A percentile compares a stretch with the other conserved stretches of the same genome.
Evolutionary conservation across 306 rosid genomes (phyloP).

Genomic region (Trichosanthes truncata): DNA sequence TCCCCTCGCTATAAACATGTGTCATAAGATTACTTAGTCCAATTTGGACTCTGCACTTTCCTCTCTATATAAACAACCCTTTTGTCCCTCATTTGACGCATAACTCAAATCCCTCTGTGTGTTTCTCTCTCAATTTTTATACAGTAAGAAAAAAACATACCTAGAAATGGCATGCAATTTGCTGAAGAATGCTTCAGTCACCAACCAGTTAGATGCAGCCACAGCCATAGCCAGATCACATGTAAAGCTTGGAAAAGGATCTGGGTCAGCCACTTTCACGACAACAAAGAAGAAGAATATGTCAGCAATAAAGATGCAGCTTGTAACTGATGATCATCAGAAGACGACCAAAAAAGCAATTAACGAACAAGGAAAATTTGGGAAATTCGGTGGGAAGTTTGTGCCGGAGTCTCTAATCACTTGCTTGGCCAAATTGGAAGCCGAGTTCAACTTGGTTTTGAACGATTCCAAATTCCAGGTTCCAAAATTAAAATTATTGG

Average conservation of each 20-base stretch:
- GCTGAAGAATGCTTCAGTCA: neutral
- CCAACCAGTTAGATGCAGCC: neutral
- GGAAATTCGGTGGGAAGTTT: conserved; percentile 59
- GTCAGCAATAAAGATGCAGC: neutral
- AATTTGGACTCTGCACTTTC: neutral
- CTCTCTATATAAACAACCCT: neutral
- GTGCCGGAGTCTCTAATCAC: conserved; percentile 48
- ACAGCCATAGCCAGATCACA: neutral
- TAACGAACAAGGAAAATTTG: conserved; percentile 31
- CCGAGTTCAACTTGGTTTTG: conserved; percentile 26
- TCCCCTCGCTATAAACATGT: neutral
- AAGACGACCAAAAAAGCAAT: neutral
- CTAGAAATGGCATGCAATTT: neutral
- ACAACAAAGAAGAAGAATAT: neutral
- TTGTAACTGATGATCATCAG: neutral
- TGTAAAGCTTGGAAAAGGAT: neutral
- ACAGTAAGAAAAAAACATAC: neutral
- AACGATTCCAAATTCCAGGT: conserved; percentile 49
- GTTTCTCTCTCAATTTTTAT: neutral
- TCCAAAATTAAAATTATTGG: neutral
- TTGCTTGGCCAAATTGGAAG: conserved; percentile 39
- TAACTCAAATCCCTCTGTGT: neutral
- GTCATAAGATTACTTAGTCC: neutral
- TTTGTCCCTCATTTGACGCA: neutral
- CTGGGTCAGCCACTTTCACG: neutral